Evolutionary conservation across 257 asterid species (phyloP).

Genomic region (Nicotiana sylvestris): DNA sequence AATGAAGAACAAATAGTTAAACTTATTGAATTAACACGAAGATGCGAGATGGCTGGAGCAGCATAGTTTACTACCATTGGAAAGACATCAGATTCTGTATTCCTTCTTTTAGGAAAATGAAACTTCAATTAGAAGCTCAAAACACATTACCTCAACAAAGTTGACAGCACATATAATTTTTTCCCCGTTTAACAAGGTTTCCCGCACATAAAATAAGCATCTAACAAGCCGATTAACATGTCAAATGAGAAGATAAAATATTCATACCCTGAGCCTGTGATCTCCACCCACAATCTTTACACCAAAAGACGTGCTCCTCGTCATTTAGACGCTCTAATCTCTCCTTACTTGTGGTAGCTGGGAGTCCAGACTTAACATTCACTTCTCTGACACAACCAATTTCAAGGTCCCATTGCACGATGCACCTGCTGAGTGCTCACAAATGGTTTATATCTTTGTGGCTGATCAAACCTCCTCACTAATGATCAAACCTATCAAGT

Average conservation of each 20-base stretch:
- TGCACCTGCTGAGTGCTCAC: slow-evolving; percentile 56
- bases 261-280: slow-evolving; percentile 76
- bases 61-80: not conserved
- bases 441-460: slow-evolving; percentile 89
- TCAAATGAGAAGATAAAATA: not conserved
- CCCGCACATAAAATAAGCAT: not conserved
- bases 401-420: slow-evolving; percentile 66
- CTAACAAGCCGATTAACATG: not conserved
- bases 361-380: slow-evolving; percentile 79
- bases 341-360: slow-evolving; percentile 86
- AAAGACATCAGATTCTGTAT: not conserved
- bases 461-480: slow-evolving; percentile 89
- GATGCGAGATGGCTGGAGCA: not conserved
- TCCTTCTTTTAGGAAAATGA: not conserved
- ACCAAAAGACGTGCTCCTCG: slow-evolving; percentile 67
- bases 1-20: not conserved
- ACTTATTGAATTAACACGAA: not conserved
- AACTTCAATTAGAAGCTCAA: not conserved
- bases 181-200: not conserved
- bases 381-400: slow-evolving; percentile 87
- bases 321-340: slow-evolving; percentile 74
- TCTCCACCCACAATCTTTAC: slow-evolving; percentile 89
- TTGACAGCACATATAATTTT: not conserved
- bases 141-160: not conserved
- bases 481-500: slow-evolving; percentile 71